A percentile compares a stretch with the other conserved stretches of the same genome.
Evolutionary conservation across 257 asterid genomes (phyloP).

Genomic region (Thymus mandschuricus): DNA sequence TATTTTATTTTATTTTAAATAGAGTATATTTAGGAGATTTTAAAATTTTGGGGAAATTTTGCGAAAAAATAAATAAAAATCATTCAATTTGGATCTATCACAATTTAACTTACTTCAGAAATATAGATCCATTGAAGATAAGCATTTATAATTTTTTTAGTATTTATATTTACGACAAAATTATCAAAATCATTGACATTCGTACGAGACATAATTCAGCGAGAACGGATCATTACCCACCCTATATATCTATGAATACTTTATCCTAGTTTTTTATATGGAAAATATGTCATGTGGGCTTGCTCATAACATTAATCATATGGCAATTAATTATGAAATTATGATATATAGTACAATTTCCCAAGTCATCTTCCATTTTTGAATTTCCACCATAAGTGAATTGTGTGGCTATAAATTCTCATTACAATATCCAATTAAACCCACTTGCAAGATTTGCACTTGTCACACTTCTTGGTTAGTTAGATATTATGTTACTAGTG

Average conservation of each 20-base stretch:
- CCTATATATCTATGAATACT: background rate
- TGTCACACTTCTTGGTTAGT: conserved; percentile 15
- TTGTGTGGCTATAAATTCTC: conserved; percentile 15
- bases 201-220: too few species aligned
- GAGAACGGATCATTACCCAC: too few species aligned
- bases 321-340: background rate
- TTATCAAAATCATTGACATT: too few species aligned
- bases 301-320: background rate
- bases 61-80: too few species aligned
- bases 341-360: background rate
- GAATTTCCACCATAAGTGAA: conserved; percentile 15
- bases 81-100: too few species aligned
- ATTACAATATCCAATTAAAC: background rate
- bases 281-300: background rate
- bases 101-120: too few species aligned
- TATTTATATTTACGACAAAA: too few species aligned
- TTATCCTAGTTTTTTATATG: background rate
- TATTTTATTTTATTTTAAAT: too few species aligned
- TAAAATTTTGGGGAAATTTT: too few species aligned
- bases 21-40: too few species aligned
- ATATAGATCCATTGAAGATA: too few species aligned
- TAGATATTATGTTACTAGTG: background rate
- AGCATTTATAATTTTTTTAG: too few species aligned
- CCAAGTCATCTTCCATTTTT: conserved; percentile 14
- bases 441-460: conserved; percentile 31